phyloP scores from a whole-genome alignment of 768 basidiomycete genomes.

The Trametes cubensis region DNA sequence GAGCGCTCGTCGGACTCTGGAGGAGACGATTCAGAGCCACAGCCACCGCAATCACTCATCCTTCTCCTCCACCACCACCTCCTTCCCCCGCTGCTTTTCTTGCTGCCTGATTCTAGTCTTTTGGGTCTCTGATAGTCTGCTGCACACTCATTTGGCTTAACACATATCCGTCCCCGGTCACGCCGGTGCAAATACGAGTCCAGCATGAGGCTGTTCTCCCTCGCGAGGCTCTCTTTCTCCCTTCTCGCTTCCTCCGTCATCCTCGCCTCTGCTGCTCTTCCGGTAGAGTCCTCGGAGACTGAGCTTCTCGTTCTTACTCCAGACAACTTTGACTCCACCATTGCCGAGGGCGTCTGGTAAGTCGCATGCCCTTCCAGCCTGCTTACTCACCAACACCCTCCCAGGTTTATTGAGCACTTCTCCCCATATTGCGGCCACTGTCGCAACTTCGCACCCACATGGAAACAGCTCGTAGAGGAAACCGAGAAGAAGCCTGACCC shows the following conservation, averaged over 20 bases:
- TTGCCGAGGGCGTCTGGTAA: conserved; percentile 63
- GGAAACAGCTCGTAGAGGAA: conserved; percentile 67
- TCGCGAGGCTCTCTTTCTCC: conserved; percentile 28
- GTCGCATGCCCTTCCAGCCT: conserved; percentile 13
- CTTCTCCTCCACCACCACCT: background rate
- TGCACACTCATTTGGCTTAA: conserved; percentile 7
- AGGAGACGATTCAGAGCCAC: background rate
- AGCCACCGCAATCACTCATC: conserved; percentile 8
- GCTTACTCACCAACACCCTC: background rate
- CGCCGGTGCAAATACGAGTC: background rate
- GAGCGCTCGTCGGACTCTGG: background rate
- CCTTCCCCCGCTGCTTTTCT: background rate
- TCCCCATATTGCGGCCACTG: conserved; percentile 89
- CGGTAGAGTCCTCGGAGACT: conserved; percentile 30
- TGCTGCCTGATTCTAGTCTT: background rate
- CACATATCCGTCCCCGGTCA: background rate
- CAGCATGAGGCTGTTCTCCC: conserved; percentile 18
- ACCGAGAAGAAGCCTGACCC: conserved; percentile 49
- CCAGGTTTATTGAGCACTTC: conserved; percentile 82
- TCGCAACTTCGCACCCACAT: conserved; percentile 76
- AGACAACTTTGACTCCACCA: conserved; percentile 57
- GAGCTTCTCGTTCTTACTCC: conserved; percentile 50
- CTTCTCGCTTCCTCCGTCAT: conserved; percentile 30
- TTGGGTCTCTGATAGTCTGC: background rate
- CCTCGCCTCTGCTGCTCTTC: conserved; percentile 29